A percentile compares a stretch with the other conserved stretches of the same genome.
Evolutionary conservation across 805 yeast genomes (phyloP).

Genomic region (Kodamaea leandrae): DNA sequence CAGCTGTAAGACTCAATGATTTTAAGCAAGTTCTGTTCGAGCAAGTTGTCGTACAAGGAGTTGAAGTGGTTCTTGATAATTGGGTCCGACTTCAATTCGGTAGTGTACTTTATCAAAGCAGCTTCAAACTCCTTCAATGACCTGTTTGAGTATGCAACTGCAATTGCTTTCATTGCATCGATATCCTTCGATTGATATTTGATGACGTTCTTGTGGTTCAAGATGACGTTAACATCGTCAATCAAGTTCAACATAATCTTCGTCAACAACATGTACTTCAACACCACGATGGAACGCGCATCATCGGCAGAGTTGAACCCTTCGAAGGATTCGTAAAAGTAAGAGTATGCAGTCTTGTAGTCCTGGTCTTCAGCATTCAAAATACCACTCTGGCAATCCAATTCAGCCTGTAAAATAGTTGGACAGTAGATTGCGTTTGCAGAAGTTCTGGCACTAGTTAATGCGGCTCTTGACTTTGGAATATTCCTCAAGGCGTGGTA

Average conservation of each 20-base stretch:
- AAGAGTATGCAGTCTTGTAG: conserved; percentile 92
- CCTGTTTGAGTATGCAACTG: conserved; percentile 85
- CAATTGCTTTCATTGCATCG: conserved; percentile 94
- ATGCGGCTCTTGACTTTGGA: conserved; percentile 86
- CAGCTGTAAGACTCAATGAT: conserved; percentile 95
- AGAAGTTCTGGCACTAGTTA: conserved; percentile 93
- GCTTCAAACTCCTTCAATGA: conserved; percentile 87
- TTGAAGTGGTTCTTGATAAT: conserved; percentile 89
- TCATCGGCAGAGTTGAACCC: conserved; percentile 74
- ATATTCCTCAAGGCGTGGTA: conserved; percentile 89
- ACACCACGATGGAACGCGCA: conserved; percentile 60
- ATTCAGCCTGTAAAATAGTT: conserved; percentile 87
- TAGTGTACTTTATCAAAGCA: conserved; percentile 67
- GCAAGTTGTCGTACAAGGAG: conserved; percentile 86
- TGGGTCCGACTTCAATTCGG: conserved; percentile 79
- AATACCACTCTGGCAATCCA: conserved; percentile 93
- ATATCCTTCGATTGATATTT: conserved; percentile 81
- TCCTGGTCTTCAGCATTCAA: conserved; percentile 96
- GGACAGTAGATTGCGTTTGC: conserved; percentile 98
- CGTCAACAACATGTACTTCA: conserved; percentile 89
- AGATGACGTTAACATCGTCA: conserved; percentile 78
- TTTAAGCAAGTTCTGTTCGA: conserved; percentile 90
- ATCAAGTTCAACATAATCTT: conserved; percentile 89
- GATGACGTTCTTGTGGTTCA: conserved; percentile 63
- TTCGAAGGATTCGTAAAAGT: conserved; percentile 93